Conservation (phyloP, 1,284 basidiomycete species). For the Irpex sp. region DNA sequence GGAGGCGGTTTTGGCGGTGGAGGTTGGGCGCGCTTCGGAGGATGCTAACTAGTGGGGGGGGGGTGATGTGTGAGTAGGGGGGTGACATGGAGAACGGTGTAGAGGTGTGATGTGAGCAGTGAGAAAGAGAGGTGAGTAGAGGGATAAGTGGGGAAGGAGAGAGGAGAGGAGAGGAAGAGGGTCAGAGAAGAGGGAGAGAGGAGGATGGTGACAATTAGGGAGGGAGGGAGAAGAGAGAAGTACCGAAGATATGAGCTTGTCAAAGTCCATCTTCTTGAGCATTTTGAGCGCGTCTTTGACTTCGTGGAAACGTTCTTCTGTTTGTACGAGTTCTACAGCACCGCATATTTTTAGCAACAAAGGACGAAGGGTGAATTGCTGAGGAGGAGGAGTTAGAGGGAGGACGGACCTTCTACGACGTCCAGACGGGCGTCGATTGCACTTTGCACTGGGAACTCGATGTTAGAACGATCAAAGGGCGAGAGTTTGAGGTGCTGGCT, state of each 20-base stretch:
- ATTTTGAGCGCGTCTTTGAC: conserved; percentile 68
- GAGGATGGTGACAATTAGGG: no score
- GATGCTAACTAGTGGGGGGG: conserved; percentile 70
- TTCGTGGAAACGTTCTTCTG: conserved; percentile 70
- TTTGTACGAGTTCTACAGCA: conserved; percentile 64
- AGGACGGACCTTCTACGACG: conserved; percentile 66
- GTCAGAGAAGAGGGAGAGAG: no score
- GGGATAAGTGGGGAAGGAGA: no score
- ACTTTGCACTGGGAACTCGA: conserved; percentile 45
- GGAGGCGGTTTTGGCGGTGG: conserved; percentile 60
- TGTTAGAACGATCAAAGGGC: no score
- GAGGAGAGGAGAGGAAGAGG: no score
- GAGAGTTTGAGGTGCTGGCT: conserved; percentile 7
- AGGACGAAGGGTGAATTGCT: conserved; percentile 14
- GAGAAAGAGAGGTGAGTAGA: no score
- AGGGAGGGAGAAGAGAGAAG: conserved; percentile 14
- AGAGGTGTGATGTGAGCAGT: no score
- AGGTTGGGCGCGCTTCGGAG: conserved; percentile 51
- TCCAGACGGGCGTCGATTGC: conserved; percentile 81
- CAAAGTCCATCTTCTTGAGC: conserved; percentile 81
- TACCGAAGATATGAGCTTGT: conserved; percentile 80
- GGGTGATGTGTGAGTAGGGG: no score
- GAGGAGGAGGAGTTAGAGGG: no score
- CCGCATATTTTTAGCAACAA: neutral
- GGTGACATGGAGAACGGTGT: no score